A percentile compares a stretch with the other conserved stretches of the same genome.
phyloP scores from a whole-genome alignment of 257 asterid species.

The Schizonepeta tenuifolia region DNA sequence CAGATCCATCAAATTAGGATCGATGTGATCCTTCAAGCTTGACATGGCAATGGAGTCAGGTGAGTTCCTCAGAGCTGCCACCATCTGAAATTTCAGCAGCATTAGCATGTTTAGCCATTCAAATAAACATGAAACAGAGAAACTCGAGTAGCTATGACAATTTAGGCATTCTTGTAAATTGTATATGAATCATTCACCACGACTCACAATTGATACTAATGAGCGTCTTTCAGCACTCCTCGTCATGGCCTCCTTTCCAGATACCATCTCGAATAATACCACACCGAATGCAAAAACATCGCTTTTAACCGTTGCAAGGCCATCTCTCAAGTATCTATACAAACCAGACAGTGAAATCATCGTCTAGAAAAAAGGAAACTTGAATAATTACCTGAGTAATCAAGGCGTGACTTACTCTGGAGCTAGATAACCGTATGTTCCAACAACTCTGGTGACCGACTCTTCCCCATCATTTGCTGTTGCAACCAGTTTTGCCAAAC shows the following conservation, averaged over 20 bases:
- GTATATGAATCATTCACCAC: not conserved
- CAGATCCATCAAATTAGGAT: constrained; percentile 77
- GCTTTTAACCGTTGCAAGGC: constrained; percentile 80
- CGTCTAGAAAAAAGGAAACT: constrained; percentile 19
- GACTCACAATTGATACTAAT: constrained; percentile 86
- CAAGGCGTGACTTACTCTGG: constrained; percentile 75
- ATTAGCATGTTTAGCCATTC: constrained; percentile 22
- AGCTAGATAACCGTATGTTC: constrained; percentile 94
- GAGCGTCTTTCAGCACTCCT: constrained; percentile 85
- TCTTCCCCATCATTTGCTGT: constrained; percentile 82
- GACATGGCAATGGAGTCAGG: constrained; percentile 87
- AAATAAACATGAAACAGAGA: not conserved
- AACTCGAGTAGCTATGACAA: not conserved
- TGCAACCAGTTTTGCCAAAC: constrained; percentile 86
- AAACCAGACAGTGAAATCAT: constrained; percentile 34
- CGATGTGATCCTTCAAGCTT: constrained; percentile 78
- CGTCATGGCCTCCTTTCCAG: constrained; percentile 91
- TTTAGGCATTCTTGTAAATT: not conserved
- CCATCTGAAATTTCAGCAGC: constrained; percentile 65
- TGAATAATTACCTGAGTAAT: not conserved
- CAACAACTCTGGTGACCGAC: constrained; percentile 90
- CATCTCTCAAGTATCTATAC: constrained; percentile 85
- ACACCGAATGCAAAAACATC: constrained; percentile 97
- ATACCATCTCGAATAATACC: constrained; percentile 82
- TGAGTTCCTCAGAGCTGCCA: constrained; percentile 73